Evolutionary conservation across 768 basidiomycete species (phyloP).

Genomic region (Strobilomyces dryophilus): DNA sequence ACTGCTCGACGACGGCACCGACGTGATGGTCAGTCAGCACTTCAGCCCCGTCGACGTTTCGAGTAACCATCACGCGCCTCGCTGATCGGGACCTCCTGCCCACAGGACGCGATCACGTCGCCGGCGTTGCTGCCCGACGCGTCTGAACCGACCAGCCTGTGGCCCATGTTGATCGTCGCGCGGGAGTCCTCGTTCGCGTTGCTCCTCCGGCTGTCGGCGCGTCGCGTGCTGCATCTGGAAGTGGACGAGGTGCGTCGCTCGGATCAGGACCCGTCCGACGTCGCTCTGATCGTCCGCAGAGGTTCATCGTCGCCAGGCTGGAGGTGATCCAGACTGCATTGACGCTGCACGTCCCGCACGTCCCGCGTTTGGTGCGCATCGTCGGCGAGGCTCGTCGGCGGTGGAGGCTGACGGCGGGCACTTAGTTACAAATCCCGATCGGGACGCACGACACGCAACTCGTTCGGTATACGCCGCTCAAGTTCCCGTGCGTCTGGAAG

Average conservation of each 20-base stretch:
- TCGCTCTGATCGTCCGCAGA: conserved; percentile 5
- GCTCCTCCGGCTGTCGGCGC: conserved; percentile 15
- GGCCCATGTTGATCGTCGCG: conserved; percentile 21
- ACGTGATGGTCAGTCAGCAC: conserved; percentile 10
- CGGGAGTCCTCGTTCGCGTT: conserved; percentile 18
- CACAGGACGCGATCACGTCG: conserved; percentile 8
- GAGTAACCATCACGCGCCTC: neutral
- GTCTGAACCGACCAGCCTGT: neutral
- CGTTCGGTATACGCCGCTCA: conserved; percentile 14
- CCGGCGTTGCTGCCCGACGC: neutral
- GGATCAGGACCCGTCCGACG: neutral
- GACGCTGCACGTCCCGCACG: conserved; percentile 4
- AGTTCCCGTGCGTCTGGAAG: conserved; percentile 15
- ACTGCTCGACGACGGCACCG: conserved; percentile 4
- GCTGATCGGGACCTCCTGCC: neutral
- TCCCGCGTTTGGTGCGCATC: conserved; percentile 17
- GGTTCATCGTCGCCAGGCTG: conserved; percentile 13
- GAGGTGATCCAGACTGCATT: conserved; percentile 20
- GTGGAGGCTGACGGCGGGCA: conserved; percentile 1
- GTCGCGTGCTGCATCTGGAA: conserved; percentile 20
- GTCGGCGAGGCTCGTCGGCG: neutral
- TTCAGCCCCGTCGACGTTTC: too few species aligned
- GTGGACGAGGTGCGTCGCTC: conserved; percentile 21
- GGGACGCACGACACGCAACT: conserved; percentile 15
- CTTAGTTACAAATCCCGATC: conserved; percentile 12